phyloP scores from a whole-genome alignment of 345 rosid genomes.

The Eucalyptus regnans region DNA sequence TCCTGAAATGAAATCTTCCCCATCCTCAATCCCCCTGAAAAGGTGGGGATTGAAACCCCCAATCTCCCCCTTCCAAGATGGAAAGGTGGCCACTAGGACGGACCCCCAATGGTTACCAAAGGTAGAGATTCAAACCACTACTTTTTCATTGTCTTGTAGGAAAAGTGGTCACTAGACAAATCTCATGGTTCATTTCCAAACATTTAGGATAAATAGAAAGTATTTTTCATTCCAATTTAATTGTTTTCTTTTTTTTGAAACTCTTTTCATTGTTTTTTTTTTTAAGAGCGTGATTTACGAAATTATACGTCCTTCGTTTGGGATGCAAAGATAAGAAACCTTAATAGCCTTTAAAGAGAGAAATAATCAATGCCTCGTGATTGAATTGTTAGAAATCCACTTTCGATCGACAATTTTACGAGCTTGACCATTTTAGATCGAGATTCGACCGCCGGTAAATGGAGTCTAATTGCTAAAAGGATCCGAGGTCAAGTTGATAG shows the following conservation, averaged over 20 bases:
- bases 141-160: rapidly evolving
- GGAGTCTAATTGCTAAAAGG: too few relatives aligned
- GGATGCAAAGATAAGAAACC: background rate
- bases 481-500: too few relatives aligned
- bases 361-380: background rate
- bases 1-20: too few relatives aligned
- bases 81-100: too few relatives aligned
- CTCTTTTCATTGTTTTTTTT: background rate
- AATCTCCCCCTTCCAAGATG: too few relatives aligned
- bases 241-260: rapidly evolving
- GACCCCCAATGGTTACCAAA: too few relatives aligned
- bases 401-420: background rate
- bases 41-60: too few relatives aligned
- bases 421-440: too few relatives aligned
- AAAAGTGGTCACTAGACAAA: rapidly evolving
- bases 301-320: background rate
- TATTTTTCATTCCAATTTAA: background rate
- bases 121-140: too few relatives aligned
- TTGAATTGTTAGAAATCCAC: background rate
- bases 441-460: too few relatives aligned
- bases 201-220: rapidly evolving
- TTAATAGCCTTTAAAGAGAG: background rate
- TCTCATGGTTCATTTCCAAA: rapidly evolving
- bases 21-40: too few relatives aligned
- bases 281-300: background rate